Percentiles rank a stretch among this genome's conserved stretches.
Conservation (phyloP, 352 stramenopile species). For the Pythium guiyangense region DNA sequence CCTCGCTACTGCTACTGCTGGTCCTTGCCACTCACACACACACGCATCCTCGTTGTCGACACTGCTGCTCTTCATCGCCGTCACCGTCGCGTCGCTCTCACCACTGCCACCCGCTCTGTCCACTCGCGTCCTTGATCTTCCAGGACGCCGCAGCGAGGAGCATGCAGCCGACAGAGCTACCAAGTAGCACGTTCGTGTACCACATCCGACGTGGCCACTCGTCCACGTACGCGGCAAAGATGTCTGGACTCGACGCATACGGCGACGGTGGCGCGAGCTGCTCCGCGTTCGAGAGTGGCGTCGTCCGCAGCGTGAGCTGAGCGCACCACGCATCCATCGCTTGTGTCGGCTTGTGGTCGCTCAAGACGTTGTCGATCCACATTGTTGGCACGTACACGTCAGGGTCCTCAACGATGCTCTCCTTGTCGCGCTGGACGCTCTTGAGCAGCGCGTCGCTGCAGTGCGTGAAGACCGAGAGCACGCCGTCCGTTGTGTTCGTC, state of each 20-base stretch:
- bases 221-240: not conserved
- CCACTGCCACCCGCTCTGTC: not conserved
- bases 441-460: not conserved
- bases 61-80: too few relatives aligned
- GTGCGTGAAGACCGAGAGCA: not conserved
- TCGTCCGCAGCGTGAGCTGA: too few relatives aligned
- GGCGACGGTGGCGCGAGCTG: not conserved
- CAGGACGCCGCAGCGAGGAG: not conserved
- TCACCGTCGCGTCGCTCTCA: too few relatives aligned
- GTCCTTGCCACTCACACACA: too few relatives aligned
- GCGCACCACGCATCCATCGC: too few relatives aligned
- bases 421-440: not conserved
- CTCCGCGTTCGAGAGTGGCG: not conserved
- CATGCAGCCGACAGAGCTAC: not conserved
- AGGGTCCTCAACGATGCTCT: not conserved
- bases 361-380: too few relatives aligned
- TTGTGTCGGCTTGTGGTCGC: too few relatives aligned
- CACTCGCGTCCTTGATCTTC: not conserved
- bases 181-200: constrained; percentile 2
- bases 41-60: too few relatives aligned
- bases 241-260: not conserved
- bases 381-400: not conserved
- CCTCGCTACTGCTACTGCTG: too few relatives aligned
- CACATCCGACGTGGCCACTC: constrained; percentile 1
- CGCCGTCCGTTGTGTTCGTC: not conserved